These are phyloP conservation scores for Rhodotorula taiwanensis DNA, from an alignment of 768 basidiomycete species.

Conservation along the genomic window DNA sequence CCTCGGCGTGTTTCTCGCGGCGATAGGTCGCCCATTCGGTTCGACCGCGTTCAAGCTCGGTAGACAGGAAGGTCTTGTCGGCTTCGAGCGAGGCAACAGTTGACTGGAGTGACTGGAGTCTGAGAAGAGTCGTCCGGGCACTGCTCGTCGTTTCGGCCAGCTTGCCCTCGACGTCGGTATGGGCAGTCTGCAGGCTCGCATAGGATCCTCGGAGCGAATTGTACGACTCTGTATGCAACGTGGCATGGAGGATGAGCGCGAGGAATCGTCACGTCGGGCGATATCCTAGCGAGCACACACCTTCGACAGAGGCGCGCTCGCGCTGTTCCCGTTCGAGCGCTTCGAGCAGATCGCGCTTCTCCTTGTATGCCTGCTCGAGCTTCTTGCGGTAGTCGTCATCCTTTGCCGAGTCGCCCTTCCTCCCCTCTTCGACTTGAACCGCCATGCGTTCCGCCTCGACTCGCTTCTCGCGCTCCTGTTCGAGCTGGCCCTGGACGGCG, in stretches of 20 bases:
- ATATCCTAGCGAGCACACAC: conserved; percentile 47
- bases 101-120: conserved; percentile 29
- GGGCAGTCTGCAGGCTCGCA: conserved; percentile 54
- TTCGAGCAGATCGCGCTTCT: conserved; percentile 80
- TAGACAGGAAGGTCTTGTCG: conserved; percentile 65
- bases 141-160: conserved; percentile 17
- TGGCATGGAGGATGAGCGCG: conserved; percentile 14
- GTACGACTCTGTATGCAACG: conserved; percentile 48
- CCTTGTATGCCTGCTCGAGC: conserved; percentile 59
- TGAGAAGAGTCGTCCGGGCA: conserved; percentile 20
- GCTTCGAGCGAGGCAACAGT: conserved; percentile 63
- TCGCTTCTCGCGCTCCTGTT: conserved; percentile 4
- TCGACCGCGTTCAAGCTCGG: conserved; percentile 56
- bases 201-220: conserved; percentile 68
- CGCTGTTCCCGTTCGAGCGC: conserved; percentile 77
- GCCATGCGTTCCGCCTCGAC: neutral
- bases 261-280: conserved; percentile 11
- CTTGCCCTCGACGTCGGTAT: conserved; percentile 27
- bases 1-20: conserved; percentile 56
- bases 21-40: conserved; percentile 18
- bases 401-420: conserved; percentile 39
- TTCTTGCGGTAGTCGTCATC: conserved; percentile 86
- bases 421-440: neutral
- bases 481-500: neutral
- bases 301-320: conserved; percentile 65